These are phyloP conservation scores for Haplosporangium sp. DNA, from an alignment of 371 early-diverging fungal species.

Conservation along the genomic window DNA sequence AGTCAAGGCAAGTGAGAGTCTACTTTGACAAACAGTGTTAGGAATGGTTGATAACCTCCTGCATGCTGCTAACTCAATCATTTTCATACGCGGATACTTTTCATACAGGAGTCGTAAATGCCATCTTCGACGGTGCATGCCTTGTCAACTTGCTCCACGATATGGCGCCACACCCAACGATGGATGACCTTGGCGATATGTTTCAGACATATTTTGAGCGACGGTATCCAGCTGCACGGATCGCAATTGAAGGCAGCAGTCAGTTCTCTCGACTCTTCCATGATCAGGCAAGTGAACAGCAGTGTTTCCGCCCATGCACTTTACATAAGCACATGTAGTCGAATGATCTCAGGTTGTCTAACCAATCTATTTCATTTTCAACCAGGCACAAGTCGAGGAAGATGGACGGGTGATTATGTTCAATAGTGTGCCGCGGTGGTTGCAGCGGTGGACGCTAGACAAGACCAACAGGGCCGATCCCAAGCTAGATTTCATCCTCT, in stretches of 20 bases:
- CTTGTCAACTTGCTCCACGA: slow-evolving; percentile 48
- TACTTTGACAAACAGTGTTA: background rate
- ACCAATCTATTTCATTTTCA: background rate
- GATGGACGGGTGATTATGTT: slow-evolving; percentile 47
- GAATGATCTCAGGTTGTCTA: no score
- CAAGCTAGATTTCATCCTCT: slow-evolving; percentile 22
- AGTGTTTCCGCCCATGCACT: background rate
- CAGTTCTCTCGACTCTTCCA: slow-evolving; percentile 39
- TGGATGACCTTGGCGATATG: slow-evolving; percentile 35
- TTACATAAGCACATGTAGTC: no score
- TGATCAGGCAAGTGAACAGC: slow-evolving; percentile 24
- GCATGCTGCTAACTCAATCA: background rate
- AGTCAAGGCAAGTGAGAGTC: slow-evolving; percentile 7
- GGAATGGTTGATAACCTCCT: background rate
- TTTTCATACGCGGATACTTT: background rate
- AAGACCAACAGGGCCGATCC: slow-evolving; percentile 25
- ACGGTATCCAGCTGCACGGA: slow-evolving; percentile 48
- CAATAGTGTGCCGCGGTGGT: slow-evolving; percentile 44
- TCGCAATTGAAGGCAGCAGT: slow-evolving; percentile 50
- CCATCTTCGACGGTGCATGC: slow-evolving; percentile 49
- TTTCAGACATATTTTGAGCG: slow-evolving; percentile 48
- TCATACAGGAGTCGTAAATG: slow-evolving; percentile 39
- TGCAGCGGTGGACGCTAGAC: slow-evolving; percentile 48
- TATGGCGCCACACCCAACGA: slow-evolving; percentile 19
- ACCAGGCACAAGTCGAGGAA: slow-evolving; percentile 30